Evolutionary conservation across 1,139 yeast genomes (phyloP), one percentile per base, ranked within the genome.

Genomic region (Pneumocystis carinii): DNA sequence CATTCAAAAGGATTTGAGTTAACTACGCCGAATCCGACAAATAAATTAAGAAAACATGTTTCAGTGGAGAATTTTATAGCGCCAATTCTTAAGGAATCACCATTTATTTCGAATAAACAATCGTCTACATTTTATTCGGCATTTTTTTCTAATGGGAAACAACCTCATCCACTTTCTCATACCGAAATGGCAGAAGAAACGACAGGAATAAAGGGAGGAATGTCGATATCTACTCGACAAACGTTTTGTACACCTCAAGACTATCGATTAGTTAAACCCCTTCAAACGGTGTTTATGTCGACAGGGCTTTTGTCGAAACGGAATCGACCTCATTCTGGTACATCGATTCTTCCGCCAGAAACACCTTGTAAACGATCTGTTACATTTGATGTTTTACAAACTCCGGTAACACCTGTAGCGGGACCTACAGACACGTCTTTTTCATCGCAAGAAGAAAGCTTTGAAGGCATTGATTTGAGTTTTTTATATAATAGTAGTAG

Each of bases 251-350:
- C 65, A 74, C 83, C 19, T 80, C 83, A n/a, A 78, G 73, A 85
- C 1, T 88, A 84, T 73, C 82, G 83, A 67, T 82, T 83, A 64
- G 95, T 86, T 39, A 86, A 86, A 71, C 96, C 96, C 3, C 77
- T 87, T 60, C 95, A 87, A 72, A 85, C 92, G 0, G 96, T 94
- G 15, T 89, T 89, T 72, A 80, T 83, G 73, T 82, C 92, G 3
- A 77, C 87, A 0, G 96, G 96, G 0, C 76, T 88, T 59, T 73
- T 85, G 65, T 86, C 90, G 66, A 88, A 88, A 74, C 83, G 82
- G 67, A 81, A 83, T 63, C 73, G 83, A 32, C 68, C 67, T 36
- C 78, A 79, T 65, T 19, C 62, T 42, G 24, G 56, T 53, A 42
- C 60, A 62, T 39, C 35, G 38, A 37, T 53, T 56, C 32, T 53